These are phyloP conservation scores for Citrus glauca DNA, from an alignment of 345 rosid species.

Conservation along the genomic window DNA sequence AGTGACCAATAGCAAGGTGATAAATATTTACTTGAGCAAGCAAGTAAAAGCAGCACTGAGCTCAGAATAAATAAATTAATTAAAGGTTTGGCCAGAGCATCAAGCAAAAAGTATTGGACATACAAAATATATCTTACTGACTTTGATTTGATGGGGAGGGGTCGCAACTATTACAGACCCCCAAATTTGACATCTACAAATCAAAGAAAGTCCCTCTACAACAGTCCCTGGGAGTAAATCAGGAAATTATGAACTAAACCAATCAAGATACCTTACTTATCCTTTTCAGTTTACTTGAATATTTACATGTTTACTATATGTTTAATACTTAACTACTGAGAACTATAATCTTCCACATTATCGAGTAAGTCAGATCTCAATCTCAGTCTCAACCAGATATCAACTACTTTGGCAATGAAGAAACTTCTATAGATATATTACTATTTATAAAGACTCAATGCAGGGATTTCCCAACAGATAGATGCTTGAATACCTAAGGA, in stretches of 20 bases:
- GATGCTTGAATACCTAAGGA: neutral
- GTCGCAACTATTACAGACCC: neutral
- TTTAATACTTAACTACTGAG: neutral
- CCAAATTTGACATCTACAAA: neutral
- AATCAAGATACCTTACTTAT: neutral
- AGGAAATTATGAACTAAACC: neutral
- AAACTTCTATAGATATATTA: neutral
- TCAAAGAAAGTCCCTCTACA: neutral
- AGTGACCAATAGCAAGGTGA: neutral
- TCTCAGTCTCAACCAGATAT: neutral
- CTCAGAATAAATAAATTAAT: neutral
- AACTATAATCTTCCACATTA: neutral
- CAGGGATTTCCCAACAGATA: neutral
- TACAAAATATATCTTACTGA: neutral
- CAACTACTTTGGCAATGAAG: neutral
- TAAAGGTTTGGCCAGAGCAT: too few relatives aligned
- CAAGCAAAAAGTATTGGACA: too few relatives aligned
- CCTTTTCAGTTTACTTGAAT: neutral
- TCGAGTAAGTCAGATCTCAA: neutral
- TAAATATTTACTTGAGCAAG: neutral
- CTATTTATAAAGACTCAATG: neutral
- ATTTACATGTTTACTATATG: neutral
- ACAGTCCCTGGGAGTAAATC: neutral
- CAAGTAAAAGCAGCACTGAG: neutral
- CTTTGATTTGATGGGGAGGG: neutral